Conservation (phyloP, 345 rosid species). For the Bretschneidera sinensis region DNA sequence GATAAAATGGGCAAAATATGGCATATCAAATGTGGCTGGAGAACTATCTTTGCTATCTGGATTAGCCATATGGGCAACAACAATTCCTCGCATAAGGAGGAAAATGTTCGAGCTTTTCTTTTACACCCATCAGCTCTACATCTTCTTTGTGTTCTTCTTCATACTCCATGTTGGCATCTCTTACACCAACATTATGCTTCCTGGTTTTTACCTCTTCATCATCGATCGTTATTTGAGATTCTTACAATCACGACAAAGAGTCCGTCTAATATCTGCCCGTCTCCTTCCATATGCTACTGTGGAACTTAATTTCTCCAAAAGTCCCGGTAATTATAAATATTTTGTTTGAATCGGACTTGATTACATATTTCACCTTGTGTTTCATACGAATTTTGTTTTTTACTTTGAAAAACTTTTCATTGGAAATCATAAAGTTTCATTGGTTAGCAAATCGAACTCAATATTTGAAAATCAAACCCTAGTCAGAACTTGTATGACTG, state of each 20-base stretch:
- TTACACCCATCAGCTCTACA: constrained; percentile 70
- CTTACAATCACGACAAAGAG: constrained; percentile 55
- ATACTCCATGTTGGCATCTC: constrained; percentile 59
- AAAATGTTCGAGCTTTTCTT: constrained; percentile 76
- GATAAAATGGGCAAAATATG: constrained; percentile 39
- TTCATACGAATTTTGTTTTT: no score
- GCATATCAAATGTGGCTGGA: constrained; percentile 58
- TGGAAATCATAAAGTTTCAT: no score
- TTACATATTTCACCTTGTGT: no score
- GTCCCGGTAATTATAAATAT: constrained; percentile 51
- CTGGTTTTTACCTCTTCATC: constrained; percentile 76
- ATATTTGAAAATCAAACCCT: no score
- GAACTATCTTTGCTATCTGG: constrained; percentile 60
- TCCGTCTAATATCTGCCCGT: constrained; percentile 57
- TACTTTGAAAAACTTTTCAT: no score
- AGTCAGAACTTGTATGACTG: no score
- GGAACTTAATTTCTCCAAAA: constrained; percentile 72
- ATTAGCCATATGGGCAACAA: constrained; percentile 60
- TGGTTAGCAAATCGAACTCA: no score
- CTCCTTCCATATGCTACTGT: constrained; percentile 54
- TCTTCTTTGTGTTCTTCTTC: constrained; percentile 59
- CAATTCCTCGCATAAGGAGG: constrained; percentile 48
- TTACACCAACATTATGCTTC: constrained; percentile 52
- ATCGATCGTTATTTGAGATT: constrained; percentile 71
- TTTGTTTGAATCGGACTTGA: no score